Base-by-base conservation (phyloP, 2,329 filamentous ascomycete species). In the Trichoderma endophyticum region DNA sequence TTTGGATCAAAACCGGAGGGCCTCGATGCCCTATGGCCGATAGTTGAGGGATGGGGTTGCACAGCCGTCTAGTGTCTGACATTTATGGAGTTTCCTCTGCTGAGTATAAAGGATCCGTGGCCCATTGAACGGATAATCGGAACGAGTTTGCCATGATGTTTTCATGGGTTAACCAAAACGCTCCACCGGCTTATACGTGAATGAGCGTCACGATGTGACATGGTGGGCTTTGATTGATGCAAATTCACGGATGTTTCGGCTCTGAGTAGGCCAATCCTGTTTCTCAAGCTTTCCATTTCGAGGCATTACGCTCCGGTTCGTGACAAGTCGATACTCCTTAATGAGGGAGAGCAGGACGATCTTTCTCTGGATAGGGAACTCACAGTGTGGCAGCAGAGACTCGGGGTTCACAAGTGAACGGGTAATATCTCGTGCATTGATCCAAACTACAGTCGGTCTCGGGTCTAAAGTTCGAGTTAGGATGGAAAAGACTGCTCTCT, bases 81-180 rank as follows among this genome's bases (percentile, higher is more conserved):
- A 30, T 28, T 70, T 62, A 70, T 59, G 51, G 51, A 39, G 64
- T 67, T 59, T 54, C 26, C 1, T 12, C 24, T 30, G 9, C 28
- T 21, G 51, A 67, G 30, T 67, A 67, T 70, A 70, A 34, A 68
- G 21, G 57, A 70, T 34, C 30, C 39, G 26, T 26, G 67, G 57
- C 39, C 67, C 67, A 14, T 62, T 28, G 39, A 70, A 62, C 67
- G 67, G 67, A 70, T 70, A 70, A 70, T 70, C 67, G 67, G 67
- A 70, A 70, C 67, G 56, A 36, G 39, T 15, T 60, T 60, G 67
- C 34, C 30, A 21, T 62, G 67, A 24, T n/a, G 3, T 70, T 36
- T 70, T 12, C 67, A 61, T 54, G 67, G 57, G 43, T 62, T 39
- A 2, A 15, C 24, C 39, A 43, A 9, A 12, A 34, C 67, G 18